Base-by-base conservation (phyloP, 345 rosid species). In the Dipteronia sinensis region DNA sequence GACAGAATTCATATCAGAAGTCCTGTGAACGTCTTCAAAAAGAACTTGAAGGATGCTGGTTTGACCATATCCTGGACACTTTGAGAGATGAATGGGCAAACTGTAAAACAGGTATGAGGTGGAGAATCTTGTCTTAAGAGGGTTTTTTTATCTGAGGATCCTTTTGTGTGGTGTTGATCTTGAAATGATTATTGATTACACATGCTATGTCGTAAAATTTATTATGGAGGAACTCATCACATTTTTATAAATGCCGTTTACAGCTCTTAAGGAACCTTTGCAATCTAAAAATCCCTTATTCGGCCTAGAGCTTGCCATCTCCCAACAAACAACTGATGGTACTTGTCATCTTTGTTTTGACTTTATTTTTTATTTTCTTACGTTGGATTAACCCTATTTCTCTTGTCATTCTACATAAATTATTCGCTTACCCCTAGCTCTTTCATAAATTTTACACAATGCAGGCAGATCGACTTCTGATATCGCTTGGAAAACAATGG, bases 31-130 rank as follows among this genome's bases (percentile, higher is more conserved):
- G 69, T 49, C 81, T 91, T 56, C 77, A 65, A 73, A 89, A 84
- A 72, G 91, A 89, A 87, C 84, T 89, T 71, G 87, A 86, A 77
- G 91, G 89, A 74, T 85, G 88, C 69, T 89, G 95, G 95, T 88
- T 86, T 81, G 93, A 86, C 77, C 78, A 80, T 81, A 83, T 86
- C 77, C 83, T 80, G 69, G 86, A 85, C 69, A 80, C 89, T 47
- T 49, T 87, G 55, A 80, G 63, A 77, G 71, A 77, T 73, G 90
- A 85, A 78, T 87, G 88, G 90, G 84, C 77, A 49, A 89, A 82
- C 78, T 85, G 90, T 76, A 83, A 80, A 76, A 71, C 72, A 85
- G 90, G 90, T 87, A 84, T 59, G 53, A 51, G 42, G 70, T 12
- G 20, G 42, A 62, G 53, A 72, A 64, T 78, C 44, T 62, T 23